A percentile compares a stretch with the other conserved stretches of the same genome.
Conservation (phyloP, 169 alveolate species). For the Plasmodium knowlesi region DNA sequence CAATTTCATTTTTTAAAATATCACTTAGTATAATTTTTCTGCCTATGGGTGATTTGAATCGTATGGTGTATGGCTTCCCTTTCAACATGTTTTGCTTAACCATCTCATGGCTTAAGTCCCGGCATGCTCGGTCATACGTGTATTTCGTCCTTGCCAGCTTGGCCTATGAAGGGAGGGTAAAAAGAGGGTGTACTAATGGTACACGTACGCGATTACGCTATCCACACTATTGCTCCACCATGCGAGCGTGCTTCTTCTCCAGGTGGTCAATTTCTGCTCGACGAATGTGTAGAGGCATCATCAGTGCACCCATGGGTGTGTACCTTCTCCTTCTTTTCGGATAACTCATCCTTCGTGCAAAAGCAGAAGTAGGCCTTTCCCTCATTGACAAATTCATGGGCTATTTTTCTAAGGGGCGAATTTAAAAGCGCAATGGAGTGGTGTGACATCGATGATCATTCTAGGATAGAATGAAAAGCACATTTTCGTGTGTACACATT, state of each 20-base stretch:
- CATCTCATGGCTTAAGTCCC: conserved; percentile 12
- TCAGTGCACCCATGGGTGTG: conserved; percentile 1
- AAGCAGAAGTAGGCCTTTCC: conserved; percentile 86
- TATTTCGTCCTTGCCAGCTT: conserved; percentile 36
- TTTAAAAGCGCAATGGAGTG: not conserved
- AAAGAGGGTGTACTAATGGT: conserved; percentile 6
- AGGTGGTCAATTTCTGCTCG: conserved; percentile 49
- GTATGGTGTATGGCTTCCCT: conserved; percentile 22
- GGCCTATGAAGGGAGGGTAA: conserved; percentile 17
- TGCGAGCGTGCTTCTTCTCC: not conserved
- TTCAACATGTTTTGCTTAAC: conserved; percentile 2
- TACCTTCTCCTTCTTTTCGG: conserved; percentile 73
- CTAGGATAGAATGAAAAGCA: not conserved
- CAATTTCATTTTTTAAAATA: conserved; percentile 35
- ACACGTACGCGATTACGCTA: not conserved
- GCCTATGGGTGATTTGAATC: conserved; percentile 45
- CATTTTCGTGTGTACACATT: not conserved
- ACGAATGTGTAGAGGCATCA: conserved; percentile 8
- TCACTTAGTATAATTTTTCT: conserved; percentile 64
- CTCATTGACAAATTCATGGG: conserved; percentile 78
- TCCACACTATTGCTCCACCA: too few relatives aligned
- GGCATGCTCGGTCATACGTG: conserved; percentile 28
- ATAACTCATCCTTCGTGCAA: conserved; percentile 81
- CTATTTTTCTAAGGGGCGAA: conserved; percentile 74
- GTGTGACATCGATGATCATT: not conserved